These are phyloP conservation scores for Sonneratia caseolaris DNA, from an alignment of 345 rosid species.

Conservation along the genomic window DNA sequence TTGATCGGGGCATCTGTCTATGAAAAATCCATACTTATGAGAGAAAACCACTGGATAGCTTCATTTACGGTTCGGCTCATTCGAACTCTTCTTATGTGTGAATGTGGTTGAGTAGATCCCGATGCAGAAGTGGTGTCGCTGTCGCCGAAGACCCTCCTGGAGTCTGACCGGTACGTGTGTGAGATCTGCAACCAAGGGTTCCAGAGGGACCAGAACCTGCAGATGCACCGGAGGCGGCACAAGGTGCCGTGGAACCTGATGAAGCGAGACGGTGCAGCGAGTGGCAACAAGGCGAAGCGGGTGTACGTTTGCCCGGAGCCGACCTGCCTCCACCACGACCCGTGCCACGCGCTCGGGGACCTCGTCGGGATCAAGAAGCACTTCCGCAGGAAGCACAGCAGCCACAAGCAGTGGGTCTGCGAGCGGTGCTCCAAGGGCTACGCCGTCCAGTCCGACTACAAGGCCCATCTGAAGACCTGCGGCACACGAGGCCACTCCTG, in stretches of 20 bases:
- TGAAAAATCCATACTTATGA: too few species aligned
- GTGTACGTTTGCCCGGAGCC: slow-evolving; percentile 95
- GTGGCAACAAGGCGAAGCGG: slow-evolving; percentile 28
- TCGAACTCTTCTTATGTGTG: too few species aligned
- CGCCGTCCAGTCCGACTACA: slow-evolving; percentile 93
- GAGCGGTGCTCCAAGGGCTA: slow-evolving; percentile 83
- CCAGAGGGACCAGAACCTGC: slow-evolving; percentile 90
- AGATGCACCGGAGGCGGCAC: slow-evolving; percentile 92
- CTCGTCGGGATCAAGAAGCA: slow-evolving; percentile 94
- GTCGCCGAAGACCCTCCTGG: slow-evolving; percentile 77
- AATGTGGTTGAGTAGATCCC: slow-evolving; percentile 43
- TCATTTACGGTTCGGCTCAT: neutral
- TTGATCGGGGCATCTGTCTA: too few species aligned
- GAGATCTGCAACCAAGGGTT: slow-evolving; percentile 98
- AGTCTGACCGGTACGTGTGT: slow-evolving; percentile 90
- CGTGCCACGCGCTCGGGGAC: slow-evolving; percentile 90
- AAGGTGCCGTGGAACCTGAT: slow-evolving; percentile 97
- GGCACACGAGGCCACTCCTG: slow-evolving; percentile 97
- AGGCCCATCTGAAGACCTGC: slow-evolving; percentile 95
- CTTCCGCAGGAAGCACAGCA: slow-evolving; percentile 84
- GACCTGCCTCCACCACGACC: slow-evolving; percentile 82
- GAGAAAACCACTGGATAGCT: neutral
- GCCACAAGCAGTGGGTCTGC: slow-evolving; percentile 88
- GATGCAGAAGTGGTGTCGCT: slow-evolving; percentile 88
- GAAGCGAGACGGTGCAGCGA: slow-evolving; percentile 46